Base-by-base conservation (phyloP, 2,329 filamentous ascomycete genomes). In the Colletotrichum orchidophilum region DNA sequence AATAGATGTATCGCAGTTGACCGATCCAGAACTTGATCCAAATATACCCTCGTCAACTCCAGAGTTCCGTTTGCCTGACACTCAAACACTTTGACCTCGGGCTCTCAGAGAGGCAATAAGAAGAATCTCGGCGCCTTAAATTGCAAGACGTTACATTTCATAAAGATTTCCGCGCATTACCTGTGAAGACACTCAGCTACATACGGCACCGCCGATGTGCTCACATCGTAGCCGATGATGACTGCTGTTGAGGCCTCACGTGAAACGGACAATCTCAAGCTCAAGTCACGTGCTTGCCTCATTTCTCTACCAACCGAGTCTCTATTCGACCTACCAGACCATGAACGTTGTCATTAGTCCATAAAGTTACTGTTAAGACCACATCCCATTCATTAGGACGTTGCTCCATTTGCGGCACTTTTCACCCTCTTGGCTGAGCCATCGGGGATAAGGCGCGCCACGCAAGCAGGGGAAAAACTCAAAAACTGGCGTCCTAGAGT, bases 131-230 rank as follows among this genome's bases (percentile, higher is more conserved):
- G 7, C 6, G 15, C 15, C 15, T 42, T 18, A 8, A 6, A 18
- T 3, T 9, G 7, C 9, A 18, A 8, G 6, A 3, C 2, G 7
- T 18, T 18, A 3, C 15, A n/a, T n/a, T n/a, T n/a, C 0, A 7
- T n/a, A 7, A 7, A n/a, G 15, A 42, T n/a, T 2, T 42, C 18
- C 39, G n/a, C 15, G 1, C 15, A 42, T 42, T 18, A 42, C 39
- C n/a, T 18, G 39, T 42, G 39, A n/a, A 42, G 35, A 15, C 13
- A 42, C 18, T 7, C 5, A 42, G 15, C 39, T 42, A 42, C 39
- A 15, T 42, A 18, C 18, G 39, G 39, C 15, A 3, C 39, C 15
- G 15, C 7, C 39, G n/a, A n/a, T n/a, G n/a, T n/a, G n/a, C n/a
- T n/a, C n/a, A n/a, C n/a, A n/a, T n/a, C n/a, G n/a, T n/a, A n/a